phyloP scores from a whole-genome alignment of 805 yeast species.

The Ogataea paradorogensis region DNA sequence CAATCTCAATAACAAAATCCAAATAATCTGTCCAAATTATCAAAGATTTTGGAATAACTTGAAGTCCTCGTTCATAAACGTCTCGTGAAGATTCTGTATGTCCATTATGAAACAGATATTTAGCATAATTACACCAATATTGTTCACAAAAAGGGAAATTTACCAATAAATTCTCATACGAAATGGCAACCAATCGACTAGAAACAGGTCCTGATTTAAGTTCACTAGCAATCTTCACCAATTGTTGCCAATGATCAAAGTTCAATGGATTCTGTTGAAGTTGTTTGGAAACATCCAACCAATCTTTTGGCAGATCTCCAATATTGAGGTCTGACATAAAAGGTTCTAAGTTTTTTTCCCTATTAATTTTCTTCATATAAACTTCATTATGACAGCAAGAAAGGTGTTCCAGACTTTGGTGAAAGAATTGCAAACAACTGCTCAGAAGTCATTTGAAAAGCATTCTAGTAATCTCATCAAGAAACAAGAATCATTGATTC shows the following conservation, averaged over 20 bases:
- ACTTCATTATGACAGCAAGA: slow-evolving; percentile 24
- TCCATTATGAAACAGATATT: slow-evolving; percentile 45
- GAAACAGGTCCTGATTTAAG: slow-evolving; percentile 15
- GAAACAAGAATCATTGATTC: slow-evolving; percentile 44
- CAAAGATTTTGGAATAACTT: slow-evolving; percentile 41
- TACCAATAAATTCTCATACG: slow-evolving; percentile 42
- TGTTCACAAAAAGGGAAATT: slow-evolving; percentile 50
- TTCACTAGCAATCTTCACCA: slow-evolving; percentile 1
- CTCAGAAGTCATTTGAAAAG: slow-evolving; percentile 35
- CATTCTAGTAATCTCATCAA: slow-evolving; percentile 41
- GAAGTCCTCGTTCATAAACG: slow-evolving; percentile 40
- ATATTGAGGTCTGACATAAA: slow-evolving; percentile 5
- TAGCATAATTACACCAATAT: slow-evolving; percentile 58
- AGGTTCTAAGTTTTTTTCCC: not conserved
- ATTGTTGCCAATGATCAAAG: slow-evolving; percentile 6
- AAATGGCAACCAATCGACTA: slow-evolving; percentile 34
- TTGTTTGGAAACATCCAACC: slow-evolving; percentile 9
- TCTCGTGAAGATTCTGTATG: slow-evolving; percentile 35
- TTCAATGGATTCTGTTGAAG: slow-evolving; percentile 7
- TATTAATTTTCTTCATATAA: not conserved
- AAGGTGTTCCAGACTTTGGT: slow-evolving; percentile 31
- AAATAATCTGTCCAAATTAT: slow-evolving; percentile 52
- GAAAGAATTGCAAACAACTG: slow-evolving; percentile 40
- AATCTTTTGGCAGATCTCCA: slow-evolving; percentile 11
- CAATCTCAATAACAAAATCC: slow-evolving; percentile 35